These are phyloP conservation scores for Euphorbia corollata DNA, from an alignment of 441 rosid genomes.

Conservation along the genomic window DNA sequence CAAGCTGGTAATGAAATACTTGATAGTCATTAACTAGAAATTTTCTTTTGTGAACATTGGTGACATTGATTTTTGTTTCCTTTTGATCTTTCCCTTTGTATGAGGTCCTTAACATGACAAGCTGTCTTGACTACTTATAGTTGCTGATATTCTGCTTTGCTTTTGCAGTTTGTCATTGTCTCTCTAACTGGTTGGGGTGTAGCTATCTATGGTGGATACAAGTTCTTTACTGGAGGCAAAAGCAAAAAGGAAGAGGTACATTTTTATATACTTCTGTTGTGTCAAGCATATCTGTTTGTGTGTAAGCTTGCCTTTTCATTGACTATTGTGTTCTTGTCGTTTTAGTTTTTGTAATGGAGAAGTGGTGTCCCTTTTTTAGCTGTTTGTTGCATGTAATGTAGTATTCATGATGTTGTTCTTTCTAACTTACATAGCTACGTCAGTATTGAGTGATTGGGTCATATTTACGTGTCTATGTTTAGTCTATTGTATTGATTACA, in stretches of 20 bases:
- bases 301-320: conserved; percentile 1
- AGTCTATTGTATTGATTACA: not conserved
- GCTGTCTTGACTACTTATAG: conserved; percentile 18
- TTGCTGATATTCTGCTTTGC: conserved; percentile 1
- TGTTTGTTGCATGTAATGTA: not conserved
- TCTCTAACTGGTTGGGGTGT: conserved; percentile 82
- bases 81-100: not conserved
- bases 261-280: not conserved
- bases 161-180: conserved; percentile 70
- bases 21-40: not conserved
- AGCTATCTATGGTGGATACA: conserved; percentile 61
- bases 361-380: not conserved
- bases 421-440: not conserved
- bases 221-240: conserved; percentile 49
- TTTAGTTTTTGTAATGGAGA: not conserved
- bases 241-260: conserved; percentile 64
- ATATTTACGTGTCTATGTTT: too few species aligned
- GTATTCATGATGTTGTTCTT: not conserved
- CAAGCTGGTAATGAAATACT: not conserved
- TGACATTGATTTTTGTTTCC: not conserved
- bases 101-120: not conserved
- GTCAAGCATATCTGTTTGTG: not conserved
- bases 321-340: not conserved
- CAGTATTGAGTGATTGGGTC: not conserved
- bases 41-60: not conserved